phyloP scores from a whole-genome alignment of 805 yeast species.

The Suhomyces emberorum region DNA sequence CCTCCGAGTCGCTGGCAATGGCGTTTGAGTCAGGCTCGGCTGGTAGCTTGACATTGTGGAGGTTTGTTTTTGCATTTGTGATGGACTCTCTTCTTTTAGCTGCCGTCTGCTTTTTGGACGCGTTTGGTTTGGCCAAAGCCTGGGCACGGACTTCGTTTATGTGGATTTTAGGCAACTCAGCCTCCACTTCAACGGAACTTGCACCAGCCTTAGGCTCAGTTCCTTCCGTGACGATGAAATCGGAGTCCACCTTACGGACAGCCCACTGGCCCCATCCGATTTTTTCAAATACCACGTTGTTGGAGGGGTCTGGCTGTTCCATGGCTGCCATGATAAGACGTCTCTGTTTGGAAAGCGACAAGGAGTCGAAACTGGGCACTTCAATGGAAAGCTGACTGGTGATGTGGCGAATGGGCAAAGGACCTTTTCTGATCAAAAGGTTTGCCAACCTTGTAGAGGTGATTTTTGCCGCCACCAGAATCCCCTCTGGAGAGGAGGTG shows the following conservation, averaged over 20 bases:
- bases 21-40: conserved; percentile 27
- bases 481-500: conserved; percentile 83
- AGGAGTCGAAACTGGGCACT: conserved; percentile 73
- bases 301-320: conserved; percentile 63
- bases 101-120: conserved; percentile 34
- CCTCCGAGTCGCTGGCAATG: conserved; percentile 31
- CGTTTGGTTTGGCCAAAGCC: conserved; percentile 34
- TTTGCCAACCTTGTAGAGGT: conserved; percentile 76
- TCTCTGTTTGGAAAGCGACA: conserved; percentile 85
- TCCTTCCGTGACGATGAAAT: conserved; percentile 48
- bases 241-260: conserved; percentile 53
- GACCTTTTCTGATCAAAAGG: conserved; percentile 70
- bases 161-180: conserved; percentile 9
- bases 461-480: conserved; percentile 81
- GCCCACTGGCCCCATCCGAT: conserved; percentile 99
- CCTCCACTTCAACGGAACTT: background rate
- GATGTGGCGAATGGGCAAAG: conserved; percentile 85
- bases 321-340: conserved; percentile 85
- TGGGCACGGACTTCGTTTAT: conserved; percentile 35
- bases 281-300: conserved; percentile 76
- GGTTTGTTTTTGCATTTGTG: conserved; percentile 42
- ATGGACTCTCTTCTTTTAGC: conserved; percentile 48
- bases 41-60: conserved; percentile 48
- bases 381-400: conserved; percentile 73
- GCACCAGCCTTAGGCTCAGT: conserved; percentile 14